Conservation (phyloP, 2,329 filamentous ascomycete genomes). For the Colletotrichum musicola region DNA sequence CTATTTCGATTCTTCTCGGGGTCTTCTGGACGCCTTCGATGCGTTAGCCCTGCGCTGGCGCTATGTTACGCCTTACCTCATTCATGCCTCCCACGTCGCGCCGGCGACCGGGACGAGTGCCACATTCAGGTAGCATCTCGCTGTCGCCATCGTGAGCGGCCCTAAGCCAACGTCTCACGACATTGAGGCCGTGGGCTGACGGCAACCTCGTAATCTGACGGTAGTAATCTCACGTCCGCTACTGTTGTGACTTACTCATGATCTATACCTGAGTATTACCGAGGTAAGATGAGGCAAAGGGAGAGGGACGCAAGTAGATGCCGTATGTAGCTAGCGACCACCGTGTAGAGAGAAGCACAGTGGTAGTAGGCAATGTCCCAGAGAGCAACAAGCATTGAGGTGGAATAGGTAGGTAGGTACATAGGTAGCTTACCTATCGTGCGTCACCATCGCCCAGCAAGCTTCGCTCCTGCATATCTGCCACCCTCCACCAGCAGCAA, state of each 20-base stretch:
- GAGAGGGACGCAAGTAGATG: too few species aligned
- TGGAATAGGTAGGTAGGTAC: too few species aligned
- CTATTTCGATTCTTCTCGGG: too few species aligned
- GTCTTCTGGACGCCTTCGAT: too few species aligned
- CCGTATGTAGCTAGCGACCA: too few species aligned
- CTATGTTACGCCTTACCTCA: conserved; percentile 3
- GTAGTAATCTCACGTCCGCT: too few species aligned
- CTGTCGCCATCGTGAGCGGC: conserved; percentile 5
- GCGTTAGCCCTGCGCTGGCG: background rate
- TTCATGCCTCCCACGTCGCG: conserved; percentile 20
- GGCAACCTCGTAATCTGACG: conserved; percentile 5
- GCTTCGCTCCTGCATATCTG: conserved; percentile 21
- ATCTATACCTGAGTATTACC: too few species aligned
- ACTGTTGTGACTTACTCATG: too few species aligned
- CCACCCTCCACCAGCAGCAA: background rate
- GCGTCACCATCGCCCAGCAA: conserved; percentile 13
- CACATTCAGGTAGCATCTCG: conserved; percentile 17
- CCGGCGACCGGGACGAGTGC: conserved; percentile 9
- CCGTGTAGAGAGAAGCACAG: background rate
- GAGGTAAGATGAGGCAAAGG: too few species aligned
- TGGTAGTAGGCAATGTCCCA: background rate
- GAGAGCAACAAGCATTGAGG: too few species aligned
- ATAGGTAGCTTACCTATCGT: too few species aligned
- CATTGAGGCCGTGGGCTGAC: background rate
- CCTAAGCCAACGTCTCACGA: conserved; percentile 20